These are phyloP conservation scores for Gamsiella multidivaricata DNA, from an alignment of 192 early-diverging fungal genomes.

Conservation along the genomic window DNA sequence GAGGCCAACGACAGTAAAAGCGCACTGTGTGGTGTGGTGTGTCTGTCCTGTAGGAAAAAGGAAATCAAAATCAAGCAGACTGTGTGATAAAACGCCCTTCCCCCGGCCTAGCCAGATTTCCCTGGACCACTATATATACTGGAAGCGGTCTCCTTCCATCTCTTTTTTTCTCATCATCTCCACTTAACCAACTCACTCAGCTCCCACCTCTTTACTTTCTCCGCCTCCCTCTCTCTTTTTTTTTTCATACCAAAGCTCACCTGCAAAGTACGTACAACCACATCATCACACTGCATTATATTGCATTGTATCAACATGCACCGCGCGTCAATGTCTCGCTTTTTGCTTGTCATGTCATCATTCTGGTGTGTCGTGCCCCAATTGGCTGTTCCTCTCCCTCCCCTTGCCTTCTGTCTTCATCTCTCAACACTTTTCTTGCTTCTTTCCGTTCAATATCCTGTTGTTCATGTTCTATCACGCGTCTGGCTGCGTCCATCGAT, in stretches of 20 bases:
- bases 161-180: conserved; percentile 16
- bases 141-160: neutral
- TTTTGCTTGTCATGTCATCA: too few relatives aligned
- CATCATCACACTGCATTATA: neutral
- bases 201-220: conserved; percentile 11
- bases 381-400: too few relatives aligned
- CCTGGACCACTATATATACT: neutral
- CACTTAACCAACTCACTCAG: neutral
- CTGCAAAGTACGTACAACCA: conserved; percentile 11
- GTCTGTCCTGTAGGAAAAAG: too few relatives aligned
- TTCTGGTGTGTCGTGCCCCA: too few relatives aligned
- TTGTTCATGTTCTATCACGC: too few relatives aligned
- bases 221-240: conserved; percentile 8
- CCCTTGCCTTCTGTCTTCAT: too few relatives aligned
- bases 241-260: conserved; percentile 9
- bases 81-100: neutral
- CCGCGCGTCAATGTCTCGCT: too few relatives aligned
- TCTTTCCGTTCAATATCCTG: too few relatives aligned
- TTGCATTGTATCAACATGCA: neutral
- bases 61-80: neutral
- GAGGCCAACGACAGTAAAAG: too few relatives aligned
- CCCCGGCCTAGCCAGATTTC: neutral
- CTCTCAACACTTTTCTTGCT: too few relatives aligned
- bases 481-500: too few relatives aligned
- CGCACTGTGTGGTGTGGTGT: too few relatives aligned